phyloP scores from a whole-genome alignment of 768 basidiomycete genomes.

The Chalciporus piperatus region DNA sequence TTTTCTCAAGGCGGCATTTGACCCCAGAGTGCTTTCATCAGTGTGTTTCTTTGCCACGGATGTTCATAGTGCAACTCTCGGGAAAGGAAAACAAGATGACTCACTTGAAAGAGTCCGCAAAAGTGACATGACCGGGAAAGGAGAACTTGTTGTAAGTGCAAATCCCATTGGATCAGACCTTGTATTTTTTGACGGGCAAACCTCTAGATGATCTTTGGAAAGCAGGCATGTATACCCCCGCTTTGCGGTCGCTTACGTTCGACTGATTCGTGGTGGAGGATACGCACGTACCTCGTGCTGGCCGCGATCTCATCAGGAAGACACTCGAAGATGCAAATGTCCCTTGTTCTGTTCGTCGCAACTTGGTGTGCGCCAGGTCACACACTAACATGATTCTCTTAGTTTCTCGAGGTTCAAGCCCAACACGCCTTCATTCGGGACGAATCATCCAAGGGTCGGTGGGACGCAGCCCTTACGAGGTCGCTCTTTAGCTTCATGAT shows the following conservation, averaged over 20 bases:
- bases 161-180: not conserved
- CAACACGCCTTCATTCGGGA: constrained; percentile 97
- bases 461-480: constrained; percentile 89
- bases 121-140: constrained; percentile 76
- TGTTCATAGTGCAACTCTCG: constrained; percentile 84
- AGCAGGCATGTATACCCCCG: constrained; percentile 54
- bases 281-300: constrained; percentile 87
- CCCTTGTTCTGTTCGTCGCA: constrained; percentile 58
- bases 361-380: not conserved
- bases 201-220: constrained; percentile 88
- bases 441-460: constrained; percentile 87
- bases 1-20: constrained; percentile 73
- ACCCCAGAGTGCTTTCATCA: constrained; percentile 74
- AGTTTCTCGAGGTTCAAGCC: constrained; percentile 93
- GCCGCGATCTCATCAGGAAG: constrained; percentile 80
- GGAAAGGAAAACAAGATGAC: constrained; percentile 81
- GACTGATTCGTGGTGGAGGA: constrained; percentile 47
- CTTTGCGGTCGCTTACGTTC: not conserved
- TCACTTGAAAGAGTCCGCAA: constrained; percentile 68
- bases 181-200: not conserved
- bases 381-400: constrained; percentile 2
- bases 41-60: constrained; percentile 97
- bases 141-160: constrained; percentile 73
- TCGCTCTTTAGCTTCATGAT: constrained; percentile 84
- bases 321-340: constrained; percentile 80